Evolutionary conservation across 805 yeast genomes (phyloP), one percentile per base, ranked within the genome.

Genomic region (Teunomyces kruisii): DNA sequence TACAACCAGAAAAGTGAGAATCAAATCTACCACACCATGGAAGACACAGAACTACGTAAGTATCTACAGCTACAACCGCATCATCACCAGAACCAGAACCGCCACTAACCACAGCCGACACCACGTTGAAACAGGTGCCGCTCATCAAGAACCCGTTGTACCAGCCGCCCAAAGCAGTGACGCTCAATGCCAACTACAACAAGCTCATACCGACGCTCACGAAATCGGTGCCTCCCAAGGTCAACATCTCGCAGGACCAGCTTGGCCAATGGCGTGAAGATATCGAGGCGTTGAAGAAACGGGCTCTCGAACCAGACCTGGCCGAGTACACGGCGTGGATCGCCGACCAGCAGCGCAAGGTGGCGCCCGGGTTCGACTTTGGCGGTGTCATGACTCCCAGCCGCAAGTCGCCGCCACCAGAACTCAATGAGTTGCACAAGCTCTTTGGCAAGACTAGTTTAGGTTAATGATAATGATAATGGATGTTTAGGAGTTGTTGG

Each of bases 141-240:
- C 68, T 81, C 32, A 73, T 79, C 12, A 65, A 75, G 31, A 78
- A 81, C 45, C 84, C 82, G 3, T 63, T 65, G 19, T 72, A 63
- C 49, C 74, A 70, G 44, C 78, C 82, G 1, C 85, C 86, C 13
- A 76, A 71, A 47, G 76, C 84, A 0, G 72, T 81, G 10, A 72
- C 79, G 6, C 64, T 81, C 30, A 79, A 82, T 30, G 60, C 72
- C 27, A 74, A 74, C 49, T 82, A 50, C 39, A 47, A 33, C 39
- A 67, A 67, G 47, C 51, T 72, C 17, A 53, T 71, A 16, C 68
- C 74, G 3, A 59, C 67, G 15, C 48, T 72, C 15, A 49, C 67
- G 7, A 56, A 44, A 6, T 67, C 65, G 17, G 51, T 67, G 12
- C 76, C 76, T 2, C 76, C 76, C 1, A 64, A 63, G 41, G 43